Percentiles rank a stretch among this genome's conserved stretches.
phyloP scores from a whole-genome alignment of 2,329 filamentous ascomycete species.

The Microsporum ferrugineum region DNA sequence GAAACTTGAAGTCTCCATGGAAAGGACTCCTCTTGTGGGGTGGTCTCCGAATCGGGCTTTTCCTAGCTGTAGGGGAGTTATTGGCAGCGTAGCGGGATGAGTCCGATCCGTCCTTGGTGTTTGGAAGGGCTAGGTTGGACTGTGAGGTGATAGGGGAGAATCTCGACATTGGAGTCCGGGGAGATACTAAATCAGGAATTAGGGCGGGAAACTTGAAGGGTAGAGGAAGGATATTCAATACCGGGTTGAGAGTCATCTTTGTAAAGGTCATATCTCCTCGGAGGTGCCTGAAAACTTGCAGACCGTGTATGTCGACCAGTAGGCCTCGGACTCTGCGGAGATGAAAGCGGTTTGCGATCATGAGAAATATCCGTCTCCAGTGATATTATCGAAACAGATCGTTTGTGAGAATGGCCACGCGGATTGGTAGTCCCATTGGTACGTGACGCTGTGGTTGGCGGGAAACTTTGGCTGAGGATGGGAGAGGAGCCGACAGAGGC shows the following conservation, averaged over 20 bases:
- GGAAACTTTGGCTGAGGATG: conserved; percentile 32
- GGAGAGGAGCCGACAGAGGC: conserved; percentile 32
- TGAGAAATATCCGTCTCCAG: conserved; percentile 45
- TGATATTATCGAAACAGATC: conserved; percentile 73
- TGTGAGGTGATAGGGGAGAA: conserved; percentile 24
- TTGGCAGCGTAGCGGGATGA: neutral
- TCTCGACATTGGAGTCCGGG: conserved; percentile 25
- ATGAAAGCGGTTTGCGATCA: conserved; percentile 24
- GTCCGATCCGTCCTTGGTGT: conserved; percentile 26
- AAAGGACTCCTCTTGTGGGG: conserved; percentile 1
- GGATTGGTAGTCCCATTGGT: conserved; percentile 17
- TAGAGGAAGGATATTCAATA: neutral
- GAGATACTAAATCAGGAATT: conserved; percentile 17
- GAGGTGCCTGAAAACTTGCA: conserved; percentile 66
- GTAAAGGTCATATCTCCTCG: conserved; percentile 36
- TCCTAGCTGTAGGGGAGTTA: conserved; percentile 22
- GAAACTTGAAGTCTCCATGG: conserved; percentile 45
- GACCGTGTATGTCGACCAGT: conserved; percentile 61
- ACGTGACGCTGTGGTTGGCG: conserved; percentile 18
- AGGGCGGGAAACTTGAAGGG: neutral
- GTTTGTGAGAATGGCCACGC: conserved; percentile 51
- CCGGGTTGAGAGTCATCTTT: conserved; percentile 32
- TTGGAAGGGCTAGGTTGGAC: conserved; percentile 20
- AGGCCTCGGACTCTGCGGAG: conserved; percentile 38
- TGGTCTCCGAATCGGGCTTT: conserved; percentile 7